Conservation (phyloP, 495 filamentous ascomycete genomes). For the Hyaloscypha bicolor region DNA sequence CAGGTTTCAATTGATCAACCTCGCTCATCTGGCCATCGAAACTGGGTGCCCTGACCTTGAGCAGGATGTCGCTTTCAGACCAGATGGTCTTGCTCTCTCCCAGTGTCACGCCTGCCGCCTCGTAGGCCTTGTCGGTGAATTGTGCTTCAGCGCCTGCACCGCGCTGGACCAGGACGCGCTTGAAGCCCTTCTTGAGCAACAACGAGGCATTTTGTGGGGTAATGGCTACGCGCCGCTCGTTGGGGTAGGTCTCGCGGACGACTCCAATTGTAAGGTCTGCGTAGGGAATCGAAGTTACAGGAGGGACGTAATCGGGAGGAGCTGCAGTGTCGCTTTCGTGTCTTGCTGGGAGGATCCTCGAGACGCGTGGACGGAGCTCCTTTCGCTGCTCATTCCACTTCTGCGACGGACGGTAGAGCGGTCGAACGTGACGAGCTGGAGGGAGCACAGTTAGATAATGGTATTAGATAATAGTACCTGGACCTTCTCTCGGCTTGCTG, state of each 20-base stretch:
- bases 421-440: conserved; percentile 25
- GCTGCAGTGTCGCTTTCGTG: conserved; percentile 19
- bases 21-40: conserved; percentile 50
- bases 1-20: conserved; percentile 59
- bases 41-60: conserved; percentile 77
- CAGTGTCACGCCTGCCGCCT: conserved; percentile 69
- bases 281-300: conserved; percentile 59
- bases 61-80: conserved; percentile 69
- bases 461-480: neutral
- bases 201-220: conserved; percentile 78
- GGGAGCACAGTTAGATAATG: no score
- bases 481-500: neutral
- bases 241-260: conserved; percentile 67
- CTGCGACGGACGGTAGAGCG: conserved; percentile 26
- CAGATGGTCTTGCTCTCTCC: conserved; percentile 64
- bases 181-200: conserved; percentile 78
- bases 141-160: conserved; percentile 75
- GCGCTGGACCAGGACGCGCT: conserved; percentile 69
- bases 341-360: conserved; percentile 22
- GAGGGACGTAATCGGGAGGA: conserved; percentile 31
- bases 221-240: conserved; percentile 77
- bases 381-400: conserved; percentile 22
- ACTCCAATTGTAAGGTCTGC: conserved; percentile 68
- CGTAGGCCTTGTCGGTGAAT: conserved; percentile 71
- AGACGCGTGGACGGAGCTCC: conserved; percentile 11